Evolutionary conservation across 805 yeast species (phyloP), one percentile per base, ranked within the genome.

Genomic region (Saturnispora kantuleensis): DNA sequence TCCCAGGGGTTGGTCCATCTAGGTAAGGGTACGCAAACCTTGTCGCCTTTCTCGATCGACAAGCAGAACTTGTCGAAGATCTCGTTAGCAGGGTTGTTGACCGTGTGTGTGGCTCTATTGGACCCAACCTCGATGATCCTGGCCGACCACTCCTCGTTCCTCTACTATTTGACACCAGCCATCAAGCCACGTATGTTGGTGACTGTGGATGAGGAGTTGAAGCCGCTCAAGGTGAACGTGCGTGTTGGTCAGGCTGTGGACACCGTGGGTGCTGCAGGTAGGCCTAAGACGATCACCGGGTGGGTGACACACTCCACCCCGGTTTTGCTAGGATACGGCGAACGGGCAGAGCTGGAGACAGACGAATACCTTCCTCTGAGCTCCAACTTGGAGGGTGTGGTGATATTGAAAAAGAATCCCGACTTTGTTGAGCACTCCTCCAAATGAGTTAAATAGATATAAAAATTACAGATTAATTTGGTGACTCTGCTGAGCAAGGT

Each of bases 271-370:
- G 97, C 90, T 64, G 99, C 97, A 0, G 99, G 99, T 68, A 87
- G 86, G 56, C 99, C 98, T 40, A 93, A 93, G 71, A 89, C 97
- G 10, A 93, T 93, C 39, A 93, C 99, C 4, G 99, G 99, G 32
- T 93, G 98, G 98, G 97, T 93, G 16, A 93, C 99, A 1, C 98
- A 93, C 59, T 84, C 93, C 5, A 93, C 99, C 0, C 99, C 99
- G 0, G 99, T 93, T 16, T 70, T 93, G 55, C 71, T 93, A 46
- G 89, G 93, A 35, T 80, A 81, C 55, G 97, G 97, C 37, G 99
- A 93, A 64, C 75, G 97, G 50, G 99, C 98, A 0, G 99, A 93
- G 64, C 70, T 93, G 53, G 99, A 94, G 61, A 88, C 84, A 55
- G 95, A 88, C 49, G 96, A 93, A 66, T 93, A 89, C 67, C 72